Conservation (phyloP, 176 grass and related monocot species). For the Areca catechu region DNA sequence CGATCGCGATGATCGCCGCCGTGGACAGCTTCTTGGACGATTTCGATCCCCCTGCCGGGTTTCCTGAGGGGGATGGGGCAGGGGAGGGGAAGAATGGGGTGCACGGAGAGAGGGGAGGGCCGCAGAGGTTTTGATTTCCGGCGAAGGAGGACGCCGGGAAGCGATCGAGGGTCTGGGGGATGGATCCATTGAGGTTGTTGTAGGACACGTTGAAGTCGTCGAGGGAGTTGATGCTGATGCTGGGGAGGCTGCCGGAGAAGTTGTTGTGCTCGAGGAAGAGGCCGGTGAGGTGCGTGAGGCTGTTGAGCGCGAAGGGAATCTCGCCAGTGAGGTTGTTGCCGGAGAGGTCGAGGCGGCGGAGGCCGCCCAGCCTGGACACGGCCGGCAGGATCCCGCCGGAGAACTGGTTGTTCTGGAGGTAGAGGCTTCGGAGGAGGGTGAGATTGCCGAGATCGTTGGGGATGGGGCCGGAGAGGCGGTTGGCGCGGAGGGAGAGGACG, state of each 20-base stretch:
- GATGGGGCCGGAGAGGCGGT: conserved; percentile 50
- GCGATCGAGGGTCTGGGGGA: conserved; percentile 33
- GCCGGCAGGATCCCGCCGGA: conserved; percentile 29
- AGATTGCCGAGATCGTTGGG: conserved; percentile 44
- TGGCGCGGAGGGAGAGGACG: conserved; percentile 64
- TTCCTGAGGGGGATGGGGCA: conserved; percentile 8
- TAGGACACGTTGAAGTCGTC: conserved; percentile 49
- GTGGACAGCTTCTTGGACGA: conserved; percentile 37
- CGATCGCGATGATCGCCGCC: conserved; percentile 49
- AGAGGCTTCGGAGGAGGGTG: conserved; percentile 34
- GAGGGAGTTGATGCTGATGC: conserved; percentile 34
- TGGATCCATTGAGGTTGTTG: conserved; percentile 69
- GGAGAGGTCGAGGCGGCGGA: conserved; percentile 53
- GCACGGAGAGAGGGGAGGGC: conserved; percentile 33
- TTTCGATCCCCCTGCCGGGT: not conserved
- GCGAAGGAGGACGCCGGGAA: conserved; percentile 45
- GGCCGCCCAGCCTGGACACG: conserved; percentile 20
- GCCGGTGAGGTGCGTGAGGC: conserved; percentile 14
- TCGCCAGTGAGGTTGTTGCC: conserved; percentile 40
- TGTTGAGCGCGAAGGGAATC: conserved; percentile 34
- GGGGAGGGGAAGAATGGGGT: conserved; percentile 49
- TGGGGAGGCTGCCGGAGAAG: conserved; percentile 55
- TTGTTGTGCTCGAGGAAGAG: conserved; percentile 43
- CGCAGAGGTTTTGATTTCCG: conserved; percentile 52
- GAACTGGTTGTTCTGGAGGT: conserved; percentile 54